A percentile compares a stretch with the other conserved stretches of the same genome.
Conservation (phyloP, 208 protist genomes). For the Trypanosoma brucei region DNA sequence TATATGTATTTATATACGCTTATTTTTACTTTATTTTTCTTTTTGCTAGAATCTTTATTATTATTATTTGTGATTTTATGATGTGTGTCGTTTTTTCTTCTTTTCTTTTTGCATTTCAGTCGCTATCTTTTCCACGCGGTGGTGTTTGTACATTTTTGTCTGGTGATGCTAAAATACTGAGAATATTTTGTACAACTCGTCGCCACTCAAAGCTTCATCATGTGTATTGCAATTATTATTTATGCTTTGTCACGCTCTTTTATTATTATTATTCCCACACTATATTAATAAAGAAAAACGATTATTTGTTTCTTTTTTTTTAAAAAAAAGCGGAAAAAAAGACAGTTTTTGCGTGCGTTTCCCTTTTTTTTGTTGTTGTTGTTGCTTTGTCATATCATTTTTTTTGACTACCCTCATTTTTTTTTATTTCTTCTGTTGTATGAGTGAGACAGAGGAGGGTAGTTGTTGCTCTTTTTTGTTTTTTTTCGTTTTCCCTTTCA, state of each 20-base stretch:
- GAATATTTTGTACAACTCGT: too few species aligned
- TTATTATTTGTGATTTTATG: constrained; percentile 1
- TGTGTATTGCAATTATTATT: constrained; percentile 18
- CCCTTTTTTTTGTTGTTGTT: not conserved
- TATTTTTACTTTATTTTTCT: constrained; percentile 13
- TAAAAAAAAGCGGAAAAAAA: too few species aligned
- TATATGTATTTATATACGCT: not conserved
- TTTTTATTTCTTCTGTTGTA: constrained; percentile 4
- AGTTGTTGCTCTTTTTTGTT: constrained; percentile 2
- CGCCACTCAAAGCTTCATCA: not conserved
- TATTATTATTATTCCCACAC: constrained; percentile 9
- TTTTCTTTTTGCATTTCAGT: too few species aligned
- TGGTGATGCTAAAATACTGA: too few species aligned
- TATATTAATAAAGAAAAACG: too few species aligned
- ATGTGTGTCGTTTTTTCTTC: not conserved
- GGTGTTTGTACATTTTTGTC: too few species aligned
- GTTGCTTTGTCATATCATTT: not conserved
- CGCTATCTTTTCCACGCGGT: too few species aligned
- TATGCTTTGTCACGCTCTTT: constrained; percentile 6
- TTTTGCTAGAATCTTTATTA: constrained; percentile 9
- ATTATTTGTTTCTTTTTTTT: too few species aligned
- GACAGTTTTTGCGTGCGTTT: too few species aligned
- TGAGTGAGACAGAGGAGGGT: not conserved
- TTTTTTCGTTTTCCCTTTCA: constrained; percentile 7
- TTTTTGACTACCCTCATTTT: not conserved